phyloP scores from a whole-genome alignment of 225 moss, liverwort and hornwort genomes.

The Marchantia paleacea region DNA sequence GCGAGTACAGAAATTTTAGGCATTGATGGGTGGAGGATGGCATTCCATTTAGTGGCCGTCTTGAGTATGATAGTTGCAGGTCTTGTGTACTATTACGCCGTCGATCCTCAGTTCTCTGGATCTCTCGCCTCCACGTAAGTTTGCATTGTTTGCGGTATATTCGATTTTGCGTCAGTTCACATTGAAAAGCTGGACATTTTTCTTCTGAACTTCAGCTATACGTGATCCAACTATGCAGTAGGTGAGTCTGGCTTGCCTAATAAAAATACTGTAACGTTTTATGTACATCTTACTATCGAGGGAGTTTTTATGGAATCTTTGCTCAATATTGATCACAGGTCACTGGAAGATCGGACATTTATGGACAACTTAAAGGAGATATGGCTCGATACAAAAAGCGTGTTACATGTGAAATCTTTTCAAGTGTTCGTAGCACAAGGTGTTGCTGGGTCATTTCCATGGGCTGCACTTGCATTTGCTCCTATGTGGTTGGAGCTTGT shows the following conservation, averaged over 20 bases:
- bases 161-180: not conserved
- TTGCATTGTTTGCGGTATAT: not conserved
- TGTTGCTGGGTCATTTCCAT: slow-evolving; percentile 75
- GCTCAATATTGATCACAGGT: slow-evolving; percentile 14
- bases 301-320: not conserved
- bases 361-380: slow-evolving; percentile 56
- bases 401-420: slow-evolving; percentile 70
- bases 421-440: slow-evolving; percentile 93
- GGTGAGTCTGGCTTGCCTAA: not conserved
- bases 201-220: not conserved
- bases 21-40: slow-evolving; percentile 78
- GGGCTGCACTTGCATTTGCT: slow-evolving; percentile 86
- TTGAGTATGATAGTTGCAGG: slow-evolving; percentile 66
- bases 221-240: not conserved
- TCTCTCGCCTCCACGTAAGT: slow-evolving; percentile 54
- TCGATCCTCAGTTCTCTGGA: slow-evolving; percentile 68
- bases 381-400: slow-evolving; percentile 64
- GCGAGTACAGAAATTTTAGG: slow-evolving; percentile 61
- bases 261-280: not conserved
- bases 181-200: not conserved
- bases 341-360: slow-evolving; percentile 26
- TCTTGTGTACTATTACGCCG: slow-evolving; percentile 50
- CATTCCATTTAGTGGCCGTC: slow-evolving; percentile 68
- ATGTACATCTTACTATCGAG: not conserved
- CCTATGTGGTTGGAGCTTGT: slow-evolving; percentile 92